Conservation (phyloP, 495 filamentous ascomycete species). For the Neurospora intermedia region DNA sequence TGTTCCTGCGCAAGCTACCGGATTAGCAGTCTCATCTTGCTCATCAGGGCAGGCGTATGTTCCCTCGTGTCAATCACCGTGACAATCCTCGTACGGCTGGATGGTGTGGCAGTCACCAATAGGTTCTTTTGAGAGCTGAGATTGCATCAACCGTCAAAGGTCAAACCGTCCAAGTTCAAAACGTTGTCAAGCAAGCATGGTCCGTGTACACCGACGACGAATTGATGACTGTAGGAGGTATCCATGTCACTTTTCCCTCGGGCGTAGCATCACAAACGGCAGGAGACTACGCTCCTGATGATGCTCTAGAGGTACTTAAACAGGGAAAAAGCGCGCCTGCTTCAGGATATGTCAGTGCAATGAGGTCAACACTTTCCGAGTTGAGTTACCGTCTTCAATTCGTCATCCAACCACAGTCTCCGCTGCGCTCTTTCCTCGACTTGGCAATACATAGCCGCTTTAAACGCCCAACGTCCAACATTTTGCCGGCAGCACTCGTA, state of each 20-base stretch:
- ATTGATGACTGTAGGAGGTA: neutral
- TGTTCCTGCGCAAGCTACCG: neutral
- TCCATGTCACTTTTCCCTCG: neutral
- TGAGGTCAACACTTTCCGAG: neutral
- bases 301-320: neutral
- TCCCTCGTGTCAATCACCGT: neutral
- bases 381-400: neutral
- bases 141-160: neutral
- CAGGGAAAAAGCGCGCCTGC: neutral
- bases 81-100: neutral
- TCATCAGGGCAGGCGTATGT: neutral
- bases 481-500: neutral
- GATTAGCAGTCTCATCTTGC: neutral
- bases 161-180: neutral
- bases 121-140: neutral
- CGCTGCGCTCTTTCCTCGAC: neutral
- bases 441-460: neutral
- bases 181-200: neutral
- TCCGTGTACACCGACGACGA: neutral
- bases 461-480: neutral
- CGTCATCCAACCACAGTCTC: neutral
- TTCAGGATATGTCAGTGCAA: neutral
- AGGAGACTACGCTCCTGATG: neutral
- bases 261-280: neutral
- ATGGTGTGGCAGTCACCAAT: neutral